Evolutionary conservation across 129 eudicot genomes (phyloP).

Genomic region (Lactuca sativa): DNA sequence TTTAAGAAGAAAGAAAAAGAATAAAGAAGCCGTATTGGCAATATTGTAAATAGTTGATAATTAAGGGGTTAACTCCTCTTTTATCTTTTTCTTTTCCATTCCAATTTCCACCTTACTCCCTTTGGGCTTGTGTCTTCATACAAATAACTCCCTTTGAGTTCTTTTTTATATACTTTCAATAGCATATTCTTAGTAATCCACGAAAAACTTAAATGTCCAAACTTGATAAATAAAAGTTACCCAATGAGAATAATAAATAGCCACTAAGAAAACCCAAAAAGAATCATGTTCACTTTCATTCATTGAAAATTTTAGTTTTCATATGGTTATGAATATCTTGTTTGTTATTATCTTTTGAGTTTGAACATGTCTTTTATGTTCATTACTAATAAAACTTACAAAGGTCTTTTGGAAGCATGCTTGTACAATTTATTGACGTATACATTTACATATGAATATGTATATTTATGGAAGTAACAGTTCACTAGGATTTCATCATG

Average conservation of each 20-base stretch:
- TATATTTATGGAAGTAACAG: slow-evolving; percentile 17
- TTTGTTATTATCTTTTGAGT: background rate
- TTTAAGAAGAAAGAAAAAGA: slow-evolving; percentile 30
- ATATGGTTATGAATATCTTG: background rate
- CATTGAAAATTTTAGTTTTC: no score
- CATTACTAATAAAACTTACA: background rate
- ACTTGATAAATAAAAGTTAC: background rate
- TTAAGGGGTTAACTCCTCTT: slow-evolving; percentile 23
- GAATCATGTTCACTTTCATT: background rate
- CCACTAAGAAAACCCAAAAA: background rate
- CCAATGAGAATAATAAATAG: background rate
- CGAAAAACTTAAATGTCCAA: background rate
- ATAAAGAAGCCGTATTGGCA: slow-evolving; percentile 40
- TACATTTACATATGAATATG: background rate
- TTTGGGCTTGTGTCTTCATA: slow-evolving; percentile 7
- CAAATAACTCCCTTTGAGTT: slow-evolving; percentile 2
- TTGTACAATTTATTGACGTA: slow-evolving; percentile 3
- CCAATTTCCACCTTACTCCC: background rate
- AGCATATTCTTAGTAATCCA: background rate
- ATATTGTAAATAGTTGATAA: slow-evolving; percentile 19
- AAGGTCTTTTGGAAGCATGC: background rate
- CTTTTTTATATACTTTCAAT: background rate
- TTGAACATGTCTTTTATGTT: background rate
- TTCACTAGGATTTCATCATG: slow-evolving; percentile 13
- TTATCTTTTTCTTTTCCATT: background rate